Base-by-base conservation (phyloP, 2,329 filamentous ascomycete genomes). In the Penicillium sp. region DNA sequence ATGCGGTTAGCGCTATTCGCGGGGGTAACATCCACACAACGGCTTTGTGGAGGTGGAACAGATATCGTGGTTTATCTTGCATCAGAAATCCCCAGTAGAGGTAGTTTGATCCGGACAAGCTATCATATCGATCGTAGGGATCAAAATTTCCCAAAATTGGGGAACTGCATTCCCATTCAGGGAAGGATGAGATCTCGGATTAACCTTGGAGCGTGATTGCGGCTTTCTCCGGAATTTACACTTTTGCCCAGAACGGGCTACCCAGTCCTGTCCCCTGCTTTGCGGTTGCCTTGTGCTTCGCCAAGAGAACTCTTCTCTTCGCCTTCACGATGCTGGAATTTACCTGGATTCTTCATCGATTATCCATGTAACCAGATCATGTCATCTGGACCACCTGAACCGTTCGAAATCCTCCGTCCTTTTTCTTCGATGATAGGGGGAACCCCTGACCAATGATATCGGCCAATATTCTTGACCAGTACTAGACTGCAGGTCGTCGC, bases 111-210 rank as follows among this genome's bases (percentile, higher is more conserved):
- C 48, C 13, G 25, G 26, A 4, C 5, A 10, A 42, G 10, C 35
- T 14, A 31, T 31, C 3, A 14, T 8, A 33, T 6, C 6, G 14
- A 29, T 29, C 11, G 31, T 7, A 42, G 35, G n/a, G 9, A 42
- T 13, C 33, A 8, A 37, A 16, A 7, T 4, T 29, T n/a, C 14
- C 3, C 1, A 46, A 47, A 29, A 33, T n/a, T 23, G 53, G 53
- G 59, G 57, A 59, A 45, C 27, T 16, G 48, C 48, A 59, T 57
- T 50, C 59, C 57, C 57, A 53, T 53, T 53, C 13, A 27, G 54
- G 59, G 39, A 59, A 61, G 35, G 53, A 39, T 50, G 44, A 31
- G 47, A 45, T 37, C 42, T 25, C 43, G 25, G 37, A n/a, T 52
- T 42, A 45, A n/a, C 48, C 25, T 47, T 23, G 42, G 19, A 51